A percentile compares a stretch with the other conserved stretches of the same genome.
Conservation (phyloP, 345 rosid genomes). For the Syzygium aqueum region DNA sequence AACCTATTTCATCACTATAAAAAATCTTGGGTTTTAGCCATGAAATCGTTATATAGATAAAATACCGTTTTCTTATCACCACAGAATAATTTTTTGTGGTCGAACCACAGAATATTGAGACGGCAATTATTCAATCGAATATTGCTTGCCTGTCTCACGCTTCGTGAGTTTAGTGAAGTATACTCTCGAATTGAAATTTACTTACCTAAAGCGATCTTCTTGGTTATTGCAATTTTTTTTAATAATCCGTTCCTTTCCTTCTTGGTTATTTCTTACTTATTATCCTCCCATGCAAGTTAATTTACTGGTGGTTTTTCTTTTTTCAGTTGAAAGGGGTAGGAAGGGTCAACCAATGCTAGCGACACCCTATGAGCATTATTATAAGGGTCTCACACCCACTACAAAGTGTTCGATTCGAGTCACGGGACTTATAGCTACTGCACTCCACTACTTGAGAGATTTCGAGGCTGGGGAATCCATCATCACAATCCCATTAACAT, state of each 20-base stretch:
- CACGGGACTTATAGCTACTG: neutral
- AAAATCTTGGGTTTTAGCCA: neutral
- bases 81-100: neutral
- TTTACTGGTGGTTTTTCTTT: neutral
- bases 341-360: neutral
- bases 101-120: neutral
- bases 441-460: neutral
- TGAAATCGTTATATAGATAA: neutral
- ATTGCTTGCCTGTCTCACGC: neutral
- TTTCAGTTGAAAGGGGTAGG: neutral
- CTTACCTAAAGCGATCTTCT: neutral
- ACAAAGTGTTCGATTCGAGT: neutral
- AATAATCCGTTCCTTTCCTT: neutral
- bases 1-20: neutral
- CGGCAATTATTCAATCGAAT: neutral
- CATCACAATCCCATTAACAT: neutral
- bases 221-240: neutral
- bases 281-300: neutral
- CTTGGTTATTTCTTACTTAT: neutral
- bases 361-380: neutral
- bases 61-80: neutral
- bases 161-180: neutral
- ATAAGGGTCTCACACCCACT: neutral
- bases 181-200: neutral
- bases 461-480: neutral